phyloP scores from a whole-genome alignment of 2,329 filamentous ascomycete species.

The Hortaea werneckii region DNA sequence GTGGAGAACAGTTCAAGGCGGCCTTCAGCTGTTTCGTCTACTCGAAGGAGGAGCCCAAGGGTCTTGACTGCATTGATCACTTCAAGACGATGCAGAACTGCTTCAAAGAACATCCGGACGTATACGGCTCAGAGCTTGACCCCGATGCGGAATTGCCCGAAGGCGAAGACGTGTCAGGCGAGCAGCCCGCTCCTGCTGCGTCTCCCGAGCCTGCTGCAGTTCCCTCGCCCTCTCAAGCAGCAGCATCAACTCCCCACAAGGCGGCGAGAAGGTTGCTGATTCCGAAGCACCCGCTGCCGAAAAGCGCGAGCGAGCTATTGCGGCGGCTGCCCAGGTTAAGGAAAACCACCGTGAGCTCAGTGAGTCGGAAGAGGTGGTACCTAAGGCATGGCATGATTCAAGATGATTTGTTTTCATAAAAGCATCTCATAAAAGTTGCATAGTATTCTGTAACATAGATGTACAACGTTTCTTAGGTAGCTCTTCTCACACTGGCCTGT shows the following conservation, averaged over 20 bases:
- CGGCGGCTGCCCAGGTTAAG: constrained; percentile 24
- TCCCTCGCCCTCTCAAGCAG: not conserved
- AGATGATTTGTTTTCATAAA: not conserved
- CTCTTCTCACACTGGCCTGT: too few species aligned
- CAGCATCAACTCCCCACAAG: constrained; percentile 1
- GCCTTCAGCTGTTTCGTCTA: constrained; percentile 99
- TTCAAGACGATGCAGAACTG: constrained; percentile 90
- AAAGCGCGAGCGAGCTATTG: constrained; percentile 19
- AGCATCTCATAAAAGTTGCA: not conserved
- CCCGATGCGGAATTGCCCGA: constrained; percentile 53
- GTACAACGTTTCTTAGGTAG: constrained; percentile 5
- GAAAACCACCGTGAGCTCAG: constrained; percentile 20
- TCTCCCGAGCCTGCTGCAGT: not conserved
- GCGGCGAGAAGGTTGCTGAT: constrained; percentile 14
- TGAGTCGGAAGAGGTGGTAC: constrained; percentile 38
- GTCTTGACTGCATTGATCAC: constrained; percentile 25
- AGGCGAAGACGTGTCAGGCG: constrained; percentile 9
- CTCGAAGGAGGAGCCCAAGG: constrained; percentile 84
- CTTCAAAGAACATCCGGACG: constrained; percentile 83
- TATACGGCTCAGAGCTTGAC: constrained; percentile 81
- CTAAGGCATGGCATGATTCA: constrained; percentile 41
- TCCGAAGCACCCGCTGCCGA: constrained; percentile 8
- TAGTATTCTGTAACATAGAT: constrained; percentile 11
- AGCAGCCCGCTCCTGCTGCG: constrained; percentile 9
- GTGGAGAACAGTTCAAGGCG: constrained; percentile 86